Evolutionary conservation across 108 stramenopile genomes (phyloP).

Genomic region (Epipyxis sp.): DNA sequence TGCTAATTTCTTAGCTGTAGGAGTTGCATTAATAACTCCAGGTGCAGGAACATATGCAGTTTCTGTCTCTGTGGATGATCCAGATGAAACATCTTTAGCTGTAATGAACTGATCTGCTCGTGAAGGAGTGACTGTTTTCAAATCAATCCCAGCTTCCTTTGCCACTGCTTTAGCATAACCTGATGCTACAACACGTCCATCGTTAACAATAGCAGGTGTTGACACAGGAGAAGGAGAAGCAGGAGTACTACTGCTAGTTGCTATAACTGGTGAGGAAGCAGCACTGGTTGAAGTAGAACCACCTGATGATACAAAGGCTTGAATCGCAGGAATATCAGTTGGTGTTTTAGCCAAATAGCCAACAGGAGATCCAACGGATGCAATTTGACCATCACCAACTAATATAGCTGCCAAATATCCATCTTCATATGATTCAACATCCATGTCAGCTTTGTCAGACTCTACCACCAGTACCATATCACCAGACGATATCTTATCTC

Average conservation of each 20-base stretch:
- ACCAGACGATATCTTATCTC: conserved; percentile 79
- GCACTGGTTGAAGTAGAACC: conserved; percentile 55
- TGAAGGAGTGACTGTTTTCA: conserved; percentile 77
- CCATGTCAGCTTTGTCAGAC: conserved; percentile 98
- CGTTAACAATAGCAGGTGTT: conserved; percentile 3
- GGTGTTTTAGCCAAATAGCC: conserved; percentile 77
- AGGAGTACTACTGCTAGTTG: conserved; percentile 47
- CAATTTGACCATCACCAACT: conserved; percentile 79
- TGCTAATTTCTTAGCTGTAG: conserved; percentile 40
- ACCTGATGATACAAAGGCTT: conserved; percentile 50
- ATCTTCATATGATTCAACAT: conserved; percentile 78
- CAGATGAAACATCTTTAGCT: conserved; percentile 48
- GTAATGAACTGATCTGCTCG: conserved; percentile 84
- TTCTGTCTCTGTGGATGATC: conserved; percentile 36
- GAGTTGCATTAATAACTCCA: conserved; percentile 58
- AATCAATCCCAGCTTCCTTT: conserved; percentile 57
- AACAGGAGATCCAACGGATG: conserved; percentile 81
- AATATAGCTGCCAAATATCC: conserved; percentile 89
- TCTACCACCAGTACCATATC: conserved; percentile 96
- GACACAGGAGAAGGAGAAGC: conserved; percentile 36
- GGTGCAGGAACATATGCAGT: conserved; percentile 56
- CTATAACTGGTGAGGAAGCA: conserved; percentile 45
- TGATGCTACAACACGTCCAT: conserved; percentile 39
- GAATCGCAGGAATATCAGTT: conserved; percentile 68
- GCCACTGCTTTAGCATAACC: conserved; percentile 44